Conservation (phyloP, 371 early-diverging fungal genomes). For the Thermomucor indicae-seudaticae region DNA sequence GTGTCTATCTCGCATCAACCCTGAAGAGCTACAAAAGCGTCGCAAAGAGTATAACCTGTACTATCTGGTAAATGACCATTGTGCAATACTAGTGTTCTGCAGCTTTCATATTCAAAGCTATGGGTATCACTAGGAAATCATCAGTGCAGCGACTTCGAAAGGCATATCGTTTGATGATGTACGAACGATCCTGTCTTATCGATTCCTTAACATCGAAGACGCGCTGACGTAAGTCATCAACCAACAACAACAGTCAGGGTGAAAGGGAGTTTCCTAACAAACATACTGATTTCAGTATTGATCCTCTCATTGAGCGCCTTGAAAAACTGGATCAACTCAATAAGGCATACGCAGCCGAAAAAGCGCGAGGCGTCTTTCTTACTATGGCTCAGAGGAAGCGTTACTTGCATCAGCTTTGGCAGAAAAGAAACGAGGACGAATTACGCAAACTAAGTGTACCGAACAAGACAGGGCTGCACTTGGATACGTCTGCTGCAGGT, state of each 20-base stretch:
- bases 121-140: constrained; percentile 27
- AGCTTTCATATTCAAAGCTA: not conserved
- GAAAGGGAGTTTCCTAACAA: not conserved
- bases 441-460: constrained; percentile 25
- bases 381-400: constrained; percentile 34
- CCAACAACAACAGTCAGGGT: not conserved
- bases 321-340: constrained; percentile 38
- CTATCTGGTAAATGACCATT: constrained; percentile 30
- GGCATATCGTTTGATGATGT: constrained; percentile 56
- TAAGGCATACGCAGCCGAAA: constrained; percentile 39
- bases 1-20: constrained; percentile 20
- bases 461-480: constrained; percentile 3
- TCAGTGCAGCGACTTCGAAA: constrained; percentile 31
- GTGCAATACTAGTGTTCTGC: not conserved
- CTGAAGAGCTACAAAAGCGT: constrained; percentile 15
- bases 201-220: constrained; percentile 46
- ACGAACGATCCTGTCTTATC: constrained; percentile 46
- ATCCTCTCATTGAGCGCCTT: constrained; percentile 34
- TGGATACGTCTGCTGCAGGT: constrained; percentile 3
- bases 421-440: constrained; percentile 41
- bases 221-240: constrained; percentile 43
- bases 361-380: constrained; percentile 41
- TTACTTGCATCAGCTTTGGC: constrained; percentile 37
- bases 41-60: constrained; percentile 47
- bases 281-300: constrained; percentile 17